Base-by-base conservation (phyloP, 148 eudicot species). In the Limonium bicolor region DNA sequence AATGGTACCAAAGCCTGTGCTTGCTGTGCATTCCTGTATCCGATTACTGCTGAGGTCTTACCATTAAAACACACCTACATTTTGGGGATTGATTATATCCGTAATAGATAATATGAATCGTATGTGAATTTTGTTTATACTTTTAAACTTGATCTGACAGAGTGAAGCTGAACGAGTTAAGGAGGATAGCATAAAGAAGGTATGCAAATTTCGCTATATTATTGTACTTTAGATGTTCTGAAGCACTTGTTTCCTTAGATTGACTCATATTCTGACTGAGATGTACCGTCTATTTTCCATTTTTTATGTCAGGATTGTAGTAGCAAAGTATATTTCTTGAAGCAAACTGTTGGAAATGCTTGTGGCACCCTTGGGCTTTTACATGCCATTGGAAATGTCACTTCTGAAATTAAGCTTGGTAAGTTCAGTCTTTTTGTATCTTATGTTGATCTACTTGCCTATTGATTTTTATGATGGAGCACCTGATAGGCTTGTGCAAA, bases 341-440 rank as follows among this genome's bases (percentile, higher is more conserved):
- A 76, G 66, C 99, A 90, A 70, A 90, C 99, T 56, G 99, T 90
- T 50, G 99, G 82, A 60, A 90, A 90, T 75, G 99, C 99, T 48
- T 90, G 99, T 55, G 99, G 99, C 37, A 90, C 99, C 10, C 56
- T 90, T 34, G 99, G 99, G 22, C 87, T 90, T 62, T 82, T 84
- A 48, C 99, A 90, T 69, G 97, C 95, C 55, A 32, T 90, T 45
- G 97, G 94, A 40, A 90, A 90, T 48, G 59, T 90, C 41, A 70
- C 82, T 13, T 90, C 97, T 30, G 72, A 84, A 63, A 73, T 90
- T 56, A 75, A 75, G 57, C 85, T 90, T 60, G 59, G 97, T 90
- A 64, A 61, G 77, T 66, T 34, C 15, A n/a, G n/a, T 46, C 38
- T 27, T 27, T 21, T 26, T 6, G 7, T 14, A 13, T 14, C 14